Evolutionary conservation across 2,329 filamentous ascomycete species (phyloP).

Genomic region (Cadophora sp.): DNA sequence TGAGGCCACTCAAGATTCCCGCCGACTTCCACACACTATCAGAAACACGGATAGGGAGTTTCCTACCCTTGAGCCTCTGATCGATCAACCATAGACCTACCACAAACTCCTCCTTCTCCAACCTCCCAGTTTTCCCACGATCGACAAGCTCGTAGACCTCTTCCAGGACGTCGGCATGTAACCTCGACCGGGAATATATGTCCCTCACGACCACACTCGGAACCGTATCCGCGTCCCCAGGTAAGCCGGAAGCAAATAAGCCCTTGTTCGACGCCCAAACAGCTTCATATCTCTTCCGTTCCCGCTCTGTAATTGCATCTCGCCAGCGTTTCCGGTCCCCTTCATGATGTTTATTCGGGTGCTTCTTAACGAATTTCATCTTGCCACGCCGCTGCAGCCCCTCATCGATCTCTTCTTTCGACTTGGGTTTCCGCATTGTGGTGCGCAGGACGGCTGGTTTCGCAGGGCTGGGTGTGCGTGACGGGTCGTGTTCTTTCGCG

Average conservation of each 20-base stretch:
- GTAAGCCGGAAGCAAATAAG: conserved; percentile 47
- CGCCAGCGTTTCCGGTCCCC: conserved; percentile 79
- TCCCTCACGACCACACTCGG: conserved; percentile 74
- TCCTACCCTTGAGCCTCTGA: conserved; percentile 79
- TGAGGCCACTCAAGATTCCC: conserved; percentile 48
- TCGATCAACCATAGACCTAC: conserved; percentile 86
- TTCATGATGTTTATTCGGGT: conserved; percentile 77
- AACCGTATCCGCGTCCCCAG: conserved; percentile 55
- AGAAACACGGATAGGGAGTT: conserved; percentile 73
- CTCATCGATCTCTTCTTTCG: conserved; percentile 61
- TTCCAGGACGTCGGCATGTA: conserved; percentile 71
- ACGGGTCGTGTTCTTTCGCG: conserved; percentile 44
- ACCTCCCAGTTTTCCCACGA: conserved; percentile 56
- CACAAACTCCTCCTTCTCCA: conserved; percentile 76
- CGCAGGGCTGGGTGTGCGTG: conserved; percentile 41
- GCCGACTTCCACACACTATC: conserved; percentile 81
- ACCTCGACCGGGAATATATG: conserved; percentile 74
- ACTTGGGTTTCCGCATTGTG: conserved; percentile 61
- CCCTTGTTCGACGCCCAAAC: conserved; percentile 86
- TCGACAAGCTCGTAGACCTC: conserved; percentile 83
- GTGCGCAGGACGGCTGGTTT: conserved; percentile 53
- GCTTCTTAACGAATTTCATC: conserved; percentile 66
- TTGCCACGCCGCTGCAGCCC: conserved; percentile 57
- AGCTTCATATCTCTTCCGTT: conserved; percentile 83
- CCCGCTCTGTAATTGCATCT: conserved; percentile 72